phyloP scores from a whole-genome alignment of 2,329 filamentous ascomycete species.

The Fusarium duplospermum region DNA sequence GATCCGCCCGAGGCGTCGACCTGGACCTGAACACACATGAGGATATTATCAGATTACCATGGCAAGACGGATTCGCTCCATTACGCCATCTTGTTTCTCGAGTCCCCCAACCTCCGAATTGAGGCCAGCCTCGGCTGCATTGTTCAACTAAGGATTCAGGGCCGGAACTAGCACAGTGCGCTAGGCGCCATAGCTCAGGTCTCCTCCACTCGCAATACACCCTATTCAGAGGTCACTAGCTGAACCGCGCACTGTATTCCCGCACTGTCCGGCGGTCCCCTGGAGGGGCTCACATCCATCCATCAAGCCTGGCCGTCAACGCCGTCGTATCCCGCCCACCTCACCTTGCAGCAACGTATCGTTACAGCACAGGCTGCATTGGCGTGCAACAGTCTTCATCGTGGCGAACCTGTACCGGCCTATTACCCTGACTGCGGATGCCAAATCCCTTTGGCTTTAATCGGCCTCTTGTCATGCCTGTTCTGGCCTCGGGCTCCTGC shows the following conservation, averaged over 20 bases:
- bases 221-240: not conserved
- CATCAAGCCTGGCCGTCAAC: not conserved
- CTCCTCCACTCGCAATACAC: too few relatives aligned
- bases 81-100: conserved; percentile 38
- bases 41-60: conserved; percentile 17
- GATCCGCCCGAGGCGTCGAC: not conserved
- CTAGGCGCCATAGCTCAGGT: not conserved
- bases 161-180: conserved; percentile 34
- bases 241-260: conserved; percentile 20
- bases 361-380: conserved; percentile 41
- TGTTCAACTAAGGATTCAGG: conserved; percentile 19
- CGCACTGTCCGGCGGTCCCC: conserved; percentile 27
- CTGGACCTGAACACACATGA: conserved; percentile 3
- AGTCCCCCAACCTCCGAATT: conserved; percentile 30
- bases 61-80: conserved; percentile 25
- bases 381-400: conserved; percentile 22
- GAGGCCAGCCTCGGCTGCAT: conserved; percentile 31
- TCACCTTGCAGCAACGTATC: conserved; percentile 43
- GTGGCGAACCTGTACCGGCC: conserved; percentile 26
- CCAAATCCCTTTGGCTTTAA: conserved; percentile 19
- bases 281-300: conserved; percentile 19
- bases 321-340: conserved; percentile 35
- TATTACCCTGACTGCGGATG: conserved; percentile 2
- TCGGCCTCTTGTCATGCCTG: conserved; percentile 26
- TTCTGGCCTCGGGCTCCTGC: conserved; percentile 29